A percentile compares a stretch with the other conserved stretches of the same genome.
These are phyloP conservation scores for Xylaria sp. DNA, from an alignment of 2,329 filamentous ascomycete genomes.

Conservation along the genomic window DNA sequence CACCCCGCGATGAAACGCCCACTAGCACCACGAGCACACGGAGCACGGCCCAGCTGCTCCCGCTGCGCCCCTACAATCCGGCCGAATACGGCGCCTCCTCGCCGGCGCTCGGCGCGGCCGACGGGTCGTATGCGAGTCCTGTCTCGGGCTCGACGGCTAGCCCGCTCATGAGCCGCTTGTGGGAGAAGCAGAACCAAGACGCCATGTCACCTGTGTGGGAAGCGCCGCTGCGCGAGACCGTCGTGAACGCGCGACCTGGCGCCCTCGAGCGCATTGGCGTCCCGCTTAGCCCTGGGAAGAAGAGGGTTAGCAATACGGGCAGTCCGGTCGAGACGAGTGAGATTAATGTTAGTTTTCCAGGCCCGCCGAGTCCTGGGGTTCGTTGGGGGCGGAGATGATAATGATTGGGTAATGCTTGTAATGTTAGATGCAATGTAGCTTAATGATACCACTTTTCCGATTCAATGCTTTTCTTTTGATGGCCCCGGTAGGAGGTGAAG, in stretches of 20 bases:
- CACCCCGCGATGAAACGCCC: conserved; percentile 39
- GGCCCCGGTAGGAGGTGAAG: background rate
- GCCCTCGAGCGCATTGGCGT: conserved; percentile 30
- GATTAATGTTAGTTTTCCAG: conserved; percentile 39
- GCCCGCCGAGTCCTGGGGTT: conserved; percentile 32
- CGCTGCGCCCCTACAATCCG: conserved; percentile 41
- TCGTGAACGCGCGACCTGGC: conserved; percentile 5
- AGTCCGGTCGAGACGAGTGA: conserved; percentile 40
- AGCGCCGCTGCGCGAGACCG: conserved; percentile 26
- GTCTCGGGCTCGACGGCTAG: conserved; percentile 40
- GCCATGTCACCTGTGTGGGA: conserved; percentile 35
- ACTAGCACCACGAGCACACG: conserved; percentile 40
- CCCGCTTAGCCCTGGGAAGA: conserved; percentile 28
- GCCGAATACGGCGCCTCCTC: conserved; percentile 38
- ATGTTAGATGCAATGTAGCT: background rate
- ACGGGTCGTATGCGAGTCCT: conserved; percentile 36
- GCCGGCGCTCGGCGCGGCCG: conserved; percentile 25
- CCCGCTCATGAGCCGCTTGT: conserved; percentile 38
- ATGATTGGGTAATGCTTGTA: background rate
- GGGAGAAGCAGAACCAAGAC: conserved; percentile 32
- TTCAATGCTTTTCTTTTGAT: background rate
- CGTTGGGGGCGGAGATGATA: conserved; percentile 14
- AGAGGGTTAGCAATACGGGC: conserved; percentile 34
- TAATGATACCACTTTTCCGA: background rate
- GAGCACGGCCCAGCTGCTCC: conserved; percentile 41